phyloP scores from a whole-genome alignment of 352 stramenopile genomes.

The Phytophthora fragariae region DNA sequence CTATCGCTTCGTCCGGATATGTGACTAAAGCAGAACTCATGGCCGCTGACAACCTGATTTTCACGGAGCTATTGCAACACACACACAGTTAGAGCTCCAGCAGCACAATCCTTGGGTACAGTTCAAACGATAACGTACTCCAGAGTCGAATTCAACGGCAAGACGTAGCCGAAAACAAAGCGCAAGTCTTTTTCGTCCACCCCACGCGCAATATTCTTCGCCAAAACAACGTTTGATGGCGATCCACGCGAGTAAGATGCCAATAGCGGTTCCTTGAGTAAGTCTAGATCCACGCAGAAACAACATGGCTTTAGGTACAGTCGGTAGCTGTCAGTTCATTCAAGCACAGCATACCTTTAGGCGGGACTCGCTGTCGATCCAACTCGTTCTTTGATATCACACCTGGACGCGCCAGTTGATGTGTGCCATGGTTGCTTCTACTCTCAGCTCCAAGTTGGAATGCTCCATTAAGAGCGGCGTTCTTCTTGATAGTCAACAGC shows the following conservation, averaged over 20 bases:
- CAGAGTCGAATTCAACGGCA: conserved; percentile 47
- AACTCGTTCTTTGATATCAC: conserved; percentile 73
- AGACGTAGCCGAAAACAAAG: conserved; percentile 64
- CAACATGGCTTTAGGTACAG: neutral
- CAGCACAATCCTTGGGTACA: neutral
- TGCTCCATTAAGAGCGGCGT: conserved; percentile 27
- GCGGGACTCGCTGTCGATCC: conserved; percentile 42
- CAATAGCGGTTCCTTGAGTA: conserved; percentile 47
- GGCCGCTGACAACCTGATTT: conserved; percentile 18
- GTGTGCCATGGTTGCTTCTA: neutral
- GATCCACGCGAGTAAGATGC: conserved; percentile 43
- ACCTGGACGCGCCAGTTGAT: conserved; percentile 39
- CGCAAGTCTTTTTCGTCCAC: conserved; percentile 65
- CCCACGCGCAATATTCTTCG: conserved; percentile 52
- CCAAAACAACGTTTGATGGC: conserved; percentile 38
- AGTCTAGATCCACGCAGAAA: conserved; percentile 27
- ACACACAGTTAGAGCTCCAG: neutral
- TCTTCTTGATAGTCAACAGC: conserved; percentile 21
- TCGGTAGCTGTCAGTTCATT: neutral
- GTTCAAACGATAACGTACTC: conserved; percentile 35
- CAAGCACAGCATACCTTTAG: conserved; percentile 39
- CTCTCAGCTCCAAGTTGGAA: conserved; percentile 36
- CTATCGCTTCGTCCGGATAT: conserved; percentile 42
- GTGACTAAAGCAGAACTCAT: conserved; percentile 25
- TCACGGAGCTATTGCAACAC: conserved; percentile 30